phyloP scores from a whole-genome alignment of 768 basidiomycete genomes.

The Amanita fuliginea region DNA sequence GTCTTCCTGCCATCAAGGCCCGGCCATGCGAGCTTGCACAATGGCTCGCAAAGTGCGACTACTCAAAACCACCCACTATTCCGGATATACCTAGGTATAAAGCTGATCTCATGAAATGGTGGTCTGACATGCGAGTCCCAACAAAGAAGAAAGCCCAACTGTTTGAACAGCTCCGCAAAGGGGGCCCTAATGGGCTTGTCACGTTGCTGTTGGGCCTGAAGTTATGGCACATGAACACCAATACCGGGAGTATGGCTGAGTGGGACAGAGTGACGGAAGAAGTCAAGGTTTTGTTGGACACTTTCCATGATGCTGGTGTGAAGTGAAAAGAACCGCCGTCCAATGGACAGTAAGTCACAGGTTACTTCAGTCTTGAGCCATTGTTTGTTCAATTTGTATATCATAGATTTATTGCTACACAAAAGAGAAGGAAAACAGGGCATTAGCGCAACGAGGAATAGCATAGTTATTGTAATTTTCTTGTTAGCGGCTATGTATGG shows the following conservation, averaged over 20 bases:
- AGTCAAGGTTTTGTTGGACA: not conserved
- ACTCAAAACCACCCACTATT: not conserved
- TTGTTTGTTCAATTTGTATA: no score
- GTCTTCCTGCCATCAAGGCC: conserved; percentile 1
- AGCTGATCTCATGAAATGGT: not conserved
- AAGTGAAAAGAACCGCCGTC: no score
- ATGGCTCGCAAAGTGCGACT: not conserved
- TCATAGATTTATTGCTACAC: no score
- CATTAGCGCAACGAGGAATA: no score
- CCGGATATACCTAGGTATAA: not conserved
- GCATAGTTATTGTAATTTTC: no score
- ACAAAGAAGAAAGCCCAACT: not conserved
- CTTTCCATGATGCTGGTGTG: no score
- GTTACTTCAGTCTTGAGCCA: no score
- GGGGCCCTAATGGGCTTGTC: conserved; percentile 1
- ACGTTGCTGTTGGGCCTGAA: conserved; percentile 3
- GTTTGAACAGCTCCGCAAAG: not conserved
- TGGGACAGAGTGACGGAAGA: not conserved
- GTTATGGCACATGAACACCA: not conserved
- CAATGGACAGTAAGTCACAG: no score
- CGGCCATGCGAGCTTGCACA: not conserved
- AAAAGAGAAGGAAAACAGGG: no score
- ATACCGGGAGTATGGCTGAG: not conserved
- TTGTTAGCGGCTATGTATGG: no score
- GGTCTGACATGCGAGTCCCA: not conserved